phyloP scores from a whole-genome alignment of 352 stramenopile genomes.

The Phytophthora sansomeana region DNA sequence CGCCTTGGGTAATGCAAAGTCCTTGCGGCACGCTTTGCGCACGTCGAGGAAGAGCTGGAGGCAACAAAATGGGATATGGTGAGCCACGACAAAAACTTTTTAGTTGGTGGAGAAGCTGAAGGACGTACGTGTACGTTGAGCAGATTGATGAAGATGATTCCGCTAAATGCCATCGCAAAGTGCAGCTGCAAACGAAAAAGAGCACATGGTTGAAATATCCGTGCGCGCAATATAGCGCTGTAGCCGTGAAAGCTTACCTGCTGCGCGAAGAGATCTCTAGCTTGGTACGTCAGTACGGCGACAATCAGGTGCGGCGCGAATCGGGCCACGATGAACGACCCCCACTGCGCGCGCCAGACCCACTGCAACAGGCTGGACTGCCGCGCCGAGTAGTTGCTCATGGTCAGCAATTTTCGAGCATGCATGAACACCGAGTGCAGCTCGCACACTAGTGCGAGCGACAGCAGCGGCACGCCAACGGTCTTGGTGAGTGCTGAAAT shows the following conservation, averaged over 20 bases:
- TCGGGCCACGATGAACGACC: constrained; percentile 52
- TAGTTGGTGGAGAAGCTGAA: neutral
- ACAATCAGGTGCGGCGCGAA: constrained; percentile 56
- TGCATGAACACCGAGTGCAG: constrained; percentile 87
- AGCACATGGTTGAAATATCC: neutral
- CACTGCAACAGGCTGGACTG: constrained; percentile 40
- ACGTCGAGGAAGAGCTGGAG: constrained; percentile 68
- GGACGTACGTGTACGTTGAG: constrained; percentile 63
- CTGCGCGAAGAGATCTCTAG: constrained; percentile 46
- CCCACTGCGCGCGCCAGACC: constrained; percentile 73
- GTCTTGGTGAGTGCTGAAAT: constrained; percentile 80
- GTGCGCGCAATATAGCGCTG: neutral
- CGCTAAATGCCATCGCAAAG: constrained; percentile 78
- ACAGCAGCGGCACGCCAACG: constrained; percentile 74
- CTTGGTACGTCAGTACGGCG: constrained; percentile 56
- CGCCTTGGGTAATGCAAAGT: constrained; percentile 27
- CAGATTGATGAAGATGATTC: constrained; percentile 80
- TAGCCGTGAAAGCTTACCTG: no score
- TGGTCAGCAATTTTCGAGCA: constrained; percentile 73
- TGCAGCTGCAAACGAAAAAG: constrained; percentile 41
- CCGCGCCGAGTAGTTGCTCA: constrained; percentile 56
- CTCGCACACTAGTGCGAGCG: constrained; percentile 75
- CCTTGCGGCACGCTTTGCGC: constrained; percentile 59
- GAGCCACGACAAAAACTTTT: constrained; percentile 1
- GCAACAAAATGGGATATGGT: neutral